These are phyloP conservation scores for Penicillium expansum DNA, from an alignment of 2,329 filamentous ascomycete genomes.

Conservation along the genomic window DNA sequence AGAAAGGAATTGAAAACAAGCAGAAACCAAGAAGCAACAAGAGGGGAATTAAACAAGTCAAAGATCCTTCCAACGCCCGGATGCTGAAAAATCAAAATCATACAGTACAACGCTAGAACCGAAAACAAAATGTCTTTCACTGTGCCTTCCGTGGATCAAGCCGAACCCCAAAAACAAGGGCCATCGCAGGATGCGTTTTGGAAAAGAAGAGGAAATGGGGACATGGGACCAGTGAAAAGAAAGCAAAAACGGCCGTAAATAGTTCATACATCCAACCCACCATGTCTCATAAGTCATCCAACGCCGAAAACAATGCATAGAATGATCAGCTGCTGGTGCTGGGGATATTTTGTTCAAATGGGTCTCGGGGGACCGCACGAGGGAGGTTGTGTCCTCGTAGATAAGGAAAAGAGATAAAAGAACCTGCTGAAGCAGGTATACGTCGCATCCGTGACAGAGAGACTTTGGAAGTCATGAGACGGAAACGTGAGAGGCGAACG, in stretches of 20 bases:
- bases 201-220: conserved; percentile 11
- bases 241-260: conserved; percentile 27
- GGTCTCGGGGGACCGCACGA: neutral
- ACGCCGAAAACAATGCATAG: conserved; percentile 34
- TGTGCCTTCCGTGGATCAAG: conserved; percentile 13
- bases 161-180: neutral
- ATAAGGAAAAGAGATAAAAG: neutral
- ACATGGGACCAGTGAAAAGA: conserved; percentile 17
- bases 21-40: conserved; percentile 13
- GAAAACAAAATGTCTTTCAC: conserved; percentile 19
- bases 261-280: conserved; percentile 34
- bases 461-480: neutral
- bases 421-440: neutral
- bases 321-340: conserved; percentile 16
- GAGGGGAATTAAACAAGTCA: conserved; percentile 23
- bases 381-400: neutral
- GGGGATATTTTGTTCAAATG: conserved; percentile 10
- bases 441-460: neutral
- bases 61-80: conserved; percentile 20
- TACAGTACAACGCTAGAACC: conserved; percentile 24
- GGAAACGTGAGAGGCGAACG: neutral
- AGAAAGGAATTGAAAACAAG: conserved; percentile 5
- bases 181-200: conserved; percentile 13
- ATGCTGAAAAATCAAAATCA: conserved; percentile 9
- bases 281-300: conserved; percentile 31